Base-by-base conservation (phyloP, 139 green algal species). In the Spirogloea muscicola region DNA sequence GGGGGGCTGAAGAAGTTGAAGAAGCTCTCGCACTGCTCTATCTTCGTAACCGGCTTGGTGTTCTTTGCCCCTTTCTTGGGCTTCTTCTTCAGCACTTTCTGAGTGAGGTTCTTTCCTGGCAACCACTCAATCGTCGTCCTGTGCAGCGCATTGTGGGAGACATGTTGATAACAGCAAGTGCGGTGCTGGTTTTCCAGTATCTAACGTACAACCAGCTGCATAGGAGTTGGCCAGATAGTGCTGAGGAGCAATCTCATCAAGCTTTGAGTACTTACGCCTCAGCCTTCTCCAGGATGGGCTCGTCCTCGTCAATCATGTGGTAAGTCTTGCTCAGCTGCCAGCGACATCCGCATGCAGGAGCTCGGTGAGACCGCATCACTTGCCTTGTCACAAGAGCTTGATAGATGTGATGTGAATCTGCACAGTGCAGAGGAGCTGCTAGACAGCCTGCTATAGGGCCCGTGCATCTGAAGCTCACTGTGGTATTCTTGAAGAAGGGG, bases 11-110 rank as follows among this genome's bases (percentile, higher is more conserved):
- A 97, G 84, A 96, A 97, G 81, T 90, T 91, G 88, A 97, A 97
- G 85, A 97, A 96, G 42, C 76, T 90, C 42, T 92, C 87, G 33
- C 90, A 84, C 36, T 72, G 69, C 86, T 96, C 90, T 33, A 81
- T 90, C 86, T 97, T 97, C 52, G 89, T 94, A 55, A 91, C 83
- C 3, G 88, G 87, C 84, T 94, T 94, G 69, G 74, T n/a, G n/a
- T n/a, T 76, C 40, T 76, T 79, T 16, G 63, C 63, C 41, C 89
- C 89, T 76, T 91, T 90, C 85, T 95, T 94, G 27, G 90, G 82
- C 87, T 97, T 97, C 89, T 97, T 97, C 86, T 95, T 94, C 88
- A 97, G 82, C 38, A 96, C 80, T 84, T 96, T 97, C 58, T 95
- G 85, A 0, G 90, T 95, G 31, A 94, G 80, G 79, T 96, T 88